phyloP scores from a whole-genome alignment of 352 stramenopile genomes.

The Phytopythium sindhum region DNA sequence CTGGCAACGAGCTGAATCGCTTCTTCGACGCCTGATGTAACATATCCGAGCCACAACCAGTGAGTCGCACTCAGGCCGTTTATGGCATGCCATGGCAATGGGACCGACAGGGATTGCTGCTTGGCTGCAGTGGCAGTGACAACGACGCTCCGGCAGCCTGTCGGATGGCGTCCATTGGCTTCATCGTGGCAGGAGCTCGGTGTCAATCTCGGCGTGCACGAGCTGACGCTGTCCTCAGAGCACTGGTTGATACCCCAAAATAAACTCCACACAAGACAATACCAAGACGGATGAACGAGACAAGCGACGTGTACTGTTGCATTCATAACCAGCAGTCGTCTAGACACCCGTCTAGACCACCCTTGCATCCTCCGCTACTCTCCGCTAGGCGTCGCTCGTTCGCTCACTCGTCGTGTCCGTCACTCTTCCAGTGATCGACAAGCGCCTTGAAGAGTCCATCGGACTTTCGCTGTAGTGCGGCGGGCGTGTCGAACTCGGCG shows the following conservation, averaged over 20 bases:
- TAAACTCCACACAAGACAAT: neutral
- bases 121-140: neutral
- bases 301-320: no score
- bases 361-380: no score
- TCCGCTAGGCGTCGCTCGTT: neutral
- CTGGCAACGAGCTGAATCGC: slow-evolving; percentile 42
- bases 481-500: slow-evolving; percentile 92
- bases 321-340: no score
- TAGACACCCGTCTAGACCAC: no score
- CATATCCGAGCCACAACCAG: neutral
- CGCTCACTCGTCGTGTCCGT: slow-evolving; percentile 17
- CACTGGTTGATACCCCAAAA: neutral
- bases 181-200: neutral
- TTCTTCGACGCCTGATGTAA: slow-evolving; percentile 45
- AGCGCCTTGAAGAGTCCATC: slow-evolving; percentile 73
- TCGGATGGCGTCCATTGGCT: neutral
- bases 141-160: neutral
- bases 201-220: no score
- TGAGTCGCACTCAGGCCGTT: neutral
- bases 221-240: no score
- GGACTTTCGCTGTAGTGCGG: slow-evolving; percentile 57
- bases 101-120: slow-evolving; percentile 1
- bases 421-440: slow-evolving; percentile 75
- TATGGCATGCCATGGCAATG: neutral
- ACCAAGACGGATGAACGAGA: no score